phyloP scores from a whole-genome alignment of 2,329 filamentous ascomycete genomes.

The Elsinoe fawcettii region DNA sequence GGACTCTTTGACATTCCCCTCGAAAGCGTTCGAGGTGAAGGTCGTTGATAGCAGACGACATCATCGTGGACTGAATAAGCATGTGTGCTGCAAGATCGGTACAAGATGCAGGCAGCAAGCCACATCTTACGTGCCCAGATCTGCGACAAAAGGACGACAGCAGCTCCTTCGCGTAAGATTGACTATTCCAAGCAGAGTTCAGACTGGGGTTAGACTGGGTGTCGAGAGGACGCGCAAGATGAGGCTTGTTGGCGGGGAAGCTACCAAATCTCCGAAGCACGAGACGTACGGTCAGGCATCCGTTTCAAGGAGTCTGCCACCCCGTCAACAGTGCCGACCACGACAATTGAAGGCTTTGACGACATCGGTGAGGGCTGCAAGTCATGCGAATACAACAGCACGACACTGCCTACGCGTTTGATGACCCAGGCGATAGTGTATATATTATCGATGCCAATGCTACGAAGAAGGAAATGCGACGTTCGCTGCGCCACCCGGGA shows the following conservation, averaged over 20 bases:
- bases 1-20: slow-evolving; percentile 47
- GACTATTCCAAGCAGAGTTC: not conserved
- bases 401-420: not conserved
- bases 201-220: not conserved
- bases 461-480: not conserved
- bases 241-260: not conserved
- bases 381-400: not conserved
- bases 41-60: no score
- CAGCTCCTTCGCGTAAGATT: not conserved
- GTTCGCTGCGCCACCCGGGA: slow-evolving; percentile 6
- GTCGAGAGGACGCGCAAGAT: slow-evolving; percentile 2
- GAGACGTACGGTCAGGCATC: not conserved
- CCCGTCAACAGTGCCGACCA: not conserved
- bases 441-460: slow-evolving; percentile 12
- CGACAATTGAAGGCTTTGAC: not conserved
- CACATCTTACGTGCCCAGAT: not conserved
- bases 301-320: slow-evolving; percentile 11
- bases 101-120: not conserved
- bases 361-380: not conserved
- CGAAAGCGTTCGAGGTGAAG: not conserved
- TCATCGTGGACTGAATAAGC: not conserved
- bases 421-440: not conserved
- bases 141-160: not conserved
- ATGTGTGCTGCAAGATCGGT: not conserved
- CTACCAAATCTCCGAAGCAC: slow-evolving; percentile 11